A percentile compares a stretch with the other conserved stretches of the same genome.
These are phyloP conservation scores for Saccharum officinarum DNA, from an alignment of 176 grass and related monocot species.

Conservation along the genomic window DNA sequence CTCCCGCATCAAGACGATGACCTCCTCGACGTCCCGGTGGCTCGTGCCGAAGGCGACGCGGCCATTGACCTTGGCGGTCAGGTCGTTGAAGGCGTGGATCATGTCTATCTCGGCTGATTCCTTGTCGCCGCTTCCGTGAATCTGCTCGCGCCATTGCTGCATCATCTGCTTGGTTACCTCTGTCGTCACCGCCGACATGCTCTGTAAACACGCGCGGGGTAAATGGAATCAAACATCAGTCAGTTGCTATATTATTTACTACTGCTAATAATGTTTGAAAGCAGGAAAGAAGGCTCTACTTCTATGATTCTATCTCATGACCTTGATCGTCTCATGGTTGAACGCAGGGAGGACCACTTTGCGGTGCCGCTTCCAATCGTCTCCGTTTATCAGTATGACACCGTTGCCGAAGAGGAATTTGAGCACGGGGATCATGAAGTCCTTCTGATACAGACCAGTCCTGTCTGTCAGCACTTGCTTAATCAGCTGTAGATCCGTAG, in stretches of 20 bases:
- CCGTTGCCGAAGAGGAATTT: conserved; percentile 41
- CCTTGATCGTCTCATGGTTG: conserved; percentile 63
- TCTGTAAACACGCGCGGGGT: neutral
- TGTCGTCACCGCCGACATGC: conserved; percentile 31
- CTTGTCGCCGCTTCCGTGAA: neutral
- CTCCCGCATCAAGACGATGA: conserved; percentile 12
- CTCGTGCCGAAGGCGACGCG: conserved; percentile 38
- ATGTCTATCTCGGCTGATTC: conserved; percentile 38
- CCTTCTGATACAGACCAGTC: conserved; percentile 42
- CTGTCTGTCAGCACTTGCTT: conserved; percentile 60
- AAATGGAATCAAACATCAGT: neutral
- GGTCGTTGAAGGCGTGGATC: conserved; percentile 38
- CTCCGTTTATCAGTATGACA: conserved; percentile 26
- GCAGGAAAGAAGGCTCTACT: neutral
- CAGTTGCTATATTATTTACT: neutral
- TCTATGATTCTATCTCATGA: neutral
- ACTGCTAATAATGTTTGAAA: neutral
- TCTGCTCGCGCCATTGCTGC: neutral
- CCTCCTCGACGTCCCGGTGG: conserved; percentile 22
- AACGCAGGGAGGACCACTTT: conserved; percentile 54
- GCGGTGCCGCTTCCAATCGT: conserved; percentile 54
- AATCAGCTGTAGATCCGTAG: conserved; percentile 36
- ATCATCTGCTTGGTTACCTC: conserved; percentile 24
- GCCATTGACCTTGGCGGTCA: conserved; percentile 40
- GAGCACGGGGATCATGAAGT: conserved; percentile 29